Evolutionary conservation across 2,329 filamentous ascomycete genomes (phyloP), one percentile per base, ranked within the genome.

Genomic region (Aspergillus pseudoglaucus): DNA sequence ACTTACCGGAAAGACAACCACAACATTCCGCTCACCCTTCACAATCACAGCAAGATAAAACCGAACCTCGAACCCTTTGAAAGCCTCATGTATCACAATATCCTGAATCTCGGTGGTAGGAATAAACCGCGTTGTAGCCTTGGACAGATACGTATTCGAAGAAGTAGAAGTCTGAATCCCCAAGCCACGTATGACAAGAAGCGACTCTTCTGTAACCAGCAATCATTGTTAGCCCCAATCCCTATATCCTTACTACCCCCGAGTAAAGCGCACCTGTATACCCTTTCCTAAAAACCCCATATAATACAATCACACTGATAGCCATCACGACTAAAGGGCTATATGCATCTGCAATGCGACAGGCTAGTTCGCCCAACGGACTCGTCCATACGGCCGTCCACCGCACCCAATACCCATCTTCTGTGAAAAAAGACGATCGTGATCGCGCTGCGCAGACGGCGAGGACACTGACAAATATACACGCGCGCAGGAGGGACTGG

Each of bases 51-150:
- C 82, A 7, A 98, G 73, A 63, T 95, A 96, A 63, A 91, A 95
- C 37, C 85, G 75, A 32, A 97, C 90, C 70, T 90, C 88, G 61
- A 96, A 95, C 0, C 90, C 90, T 48, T 82, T 82, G 69, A 97
- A 97, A 3, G 90, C 93, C 74, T 98, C 93, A 65, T 96, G 90
- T 44, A 98, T 87, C 46, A 96, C 82, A 48, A 98, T 85, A 65
- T 98, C 93, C 63, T 88, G 88, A 49, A 98, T 94, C 69, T 88
- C 84, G 40, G 86, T 87, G 0, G 91, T 95, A 0, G 93, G 91
- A 50, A 98, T 97, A 67, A 88, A 88, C 44, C 83, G 74, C n/a
- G 82, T 86, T 1, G 77, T 75, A 2, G 79, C 71, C 7, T 75
- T 74, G 33, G 77, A 76, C 6, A 90, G 75, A 60, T 88, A 89